Conservation (phyloP, 805 yeast species). For the Pichia heedii region DNA sequence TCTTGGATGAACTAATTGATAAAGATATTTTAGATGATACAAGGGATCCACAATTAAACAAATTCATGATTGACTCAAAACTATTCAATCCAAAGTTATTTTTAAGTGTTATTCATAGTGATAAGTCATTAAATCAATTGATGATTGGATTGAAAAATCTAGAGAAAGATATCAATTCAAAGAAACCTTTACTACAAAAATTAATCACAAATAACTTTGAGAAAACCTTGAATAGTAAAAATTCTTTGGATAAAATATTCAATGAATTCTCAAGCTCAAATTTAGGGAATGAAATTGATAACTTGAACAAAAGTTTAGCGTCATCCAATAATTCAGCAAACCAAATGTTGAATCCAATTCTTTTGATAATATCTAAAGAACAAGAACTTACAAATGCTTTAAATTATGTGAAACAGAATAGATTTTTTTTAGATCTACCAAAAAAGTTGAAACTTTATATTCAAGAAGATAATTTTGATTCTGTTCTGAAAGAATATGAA, state of each 20-base stretch:
- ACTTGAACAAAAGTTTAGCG: slow-evolving; percentile 31
- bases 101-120: slow-evolving; percentile 45
- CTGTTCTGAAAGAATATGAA: slow-evolving; percentile 47
- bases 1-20: slow-evolving; percentile 34
- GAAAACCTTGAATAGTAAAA: slow-evolving; percentile 56
- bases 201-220: slow-evolving; percentile 53
- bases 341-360: slow-evolving; percentile 48
- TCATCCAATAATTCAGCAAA: slow-evolving; percentile 43
- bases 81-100: slow-evolving; percentile 50
- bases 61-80: slow-evolving; percentile 47
- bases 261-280: slow-evolving; percentile 35
- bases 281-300: slow-evolving; percentile 13
- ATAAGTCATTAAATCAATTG: slow-evolving; percentile 45
- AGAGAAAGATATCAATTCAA: slow-evolving; percentile 39
- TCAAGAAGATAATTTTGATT: slow-evolving; percentile 44
- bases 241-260: slow-evolving; percentile 52
- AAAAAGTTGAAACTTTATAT: slow-evolving; percentile 35
- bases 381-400: slow-evolving; percentile 41
- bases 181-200: slow-evolving; percentile 39
- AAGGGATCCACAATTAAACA: slow-evolving; percentile 28
- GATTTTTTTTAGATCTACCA: slow-evolving; percentile 50
- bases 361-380: slow-evolving; percentile 41
- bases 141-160: slow-evolving; percentile 38
- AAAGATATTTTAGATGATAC: slow-evolving; percentile 32
- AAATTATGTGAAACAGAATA: slow-evolving; percentile 42